Conservation (phyloP, 140 eudicot species). For the Oenanthe javanica region DNA sequence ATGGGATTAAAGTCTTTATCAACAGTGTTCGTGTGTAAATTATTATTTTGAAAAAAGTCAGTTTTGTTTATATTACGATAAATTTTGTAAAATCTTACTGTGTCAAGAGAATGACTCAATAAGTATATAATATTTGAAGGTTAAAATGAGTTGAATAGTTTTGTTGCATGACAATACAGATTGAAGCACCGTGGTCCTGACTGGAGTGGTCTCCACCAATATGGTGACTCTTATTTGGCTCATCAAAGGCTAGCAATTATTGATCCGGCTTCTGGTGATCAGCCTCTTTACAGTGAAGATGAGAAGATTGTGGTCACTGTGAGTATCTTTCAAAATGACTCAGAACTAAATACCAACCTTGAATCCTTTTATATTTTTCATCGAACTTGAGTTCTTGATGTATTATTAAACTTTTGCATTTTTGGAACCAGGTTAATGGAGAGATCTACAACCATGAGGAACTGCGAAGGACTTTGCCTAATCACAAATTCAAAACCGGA, state of each 20-base stretch:
- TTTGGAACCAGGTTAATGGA: slow-evolving; percentile 64
- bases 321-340: not conserved
- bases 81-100: too few relatives aligned
- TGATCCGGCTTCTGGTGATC: slow-evolving; percentile 63
- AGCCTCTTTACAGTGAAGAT: slow-evolving; percentile 42
- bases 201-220: slow-evolving; percentile 83
- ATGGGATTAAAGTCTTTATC: not conserved
- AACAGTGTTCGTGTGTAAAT: not conserved
- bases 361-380: not conserved
- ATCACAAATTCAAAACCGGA: slow-evolving; percentile 70
- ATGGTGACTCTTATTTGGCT: slow-evolving; percentile 56
- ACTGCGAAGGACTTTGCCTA: slow-evolving; percentile 43
- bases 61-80: too few relatives aligned
- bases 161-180: slow-evolving; percentile 15
- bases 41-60: not conserved
- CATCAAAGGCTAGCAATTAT: slow-evolving; percentile 62
- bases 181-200: slow-evolving; percentile 94
- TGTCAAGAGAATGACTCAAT: not conserved
- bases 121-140: not conserved
- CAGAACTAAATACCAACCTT: not conserved
- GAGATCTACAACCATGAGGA: slow-evolving; percentile 85
- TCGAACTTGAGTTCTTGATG: not conserved
- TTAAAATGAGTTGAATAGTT: not conserved
- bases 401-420: not conserved
- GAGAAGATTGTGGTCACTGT: slow-evolving; percentile 38